Base-by-base conservation (phyloP, 2,329 filamentous ascomycete genomes). In the Paecilomyces niveus region DNA sequence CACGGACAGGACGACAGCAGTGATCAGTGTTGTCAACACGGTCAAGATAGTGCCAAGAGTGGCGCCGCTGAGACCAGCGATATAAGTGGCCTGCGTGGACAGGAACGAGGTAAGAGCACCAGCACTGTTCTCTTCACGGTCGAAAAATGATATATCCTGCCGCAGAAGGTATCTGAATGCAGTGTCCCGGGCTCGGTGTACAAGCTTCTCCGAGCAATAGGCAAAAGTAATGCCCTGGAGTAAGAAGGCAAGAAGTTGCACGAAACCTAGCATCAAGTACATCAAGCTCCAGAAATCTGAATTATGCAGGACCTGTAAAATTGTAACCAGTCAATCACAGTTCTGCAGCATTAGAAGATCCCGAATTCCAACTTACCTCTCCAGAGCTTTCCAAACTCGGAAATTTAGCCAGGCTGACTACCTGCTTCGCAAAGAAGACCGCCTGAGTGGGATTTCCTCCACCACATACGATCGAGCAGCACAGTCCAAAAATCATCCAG, bases 101-200 rank as follows among this genome's bases (percentile, higher is more conserved):
- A 97, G 79, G 76, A 96, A 94, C 0, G 89, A 90, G 0, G 92
- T 96, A 65, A 99, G 78, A 0, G 92, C 89, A 63, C 94, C 94
- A 6, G 91, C 87, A 6, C 89, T 92, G 72, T 97, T 96, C 72
- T 94, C 89, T 62, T 95, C 90, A 51, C 81, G 82, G 73, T 97
- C 94, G 66, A 97, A 99, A 74, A 92, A 97, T 29, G 86, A 80
- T 59, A 97, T 92, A 62, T 97, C 94, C 74, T 97, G 93, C 63
- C 92, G 89, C 55, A 97, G 84, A 29, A 29, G 26, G 3, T 29
- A 29, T 29, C 26, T 29, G 26, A 29, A 29, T 29, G 26, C 78
- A 97, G 91, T 24, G 88, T 82, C 32, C 92, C 94, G 85, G 1
- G 93, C 90, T 21, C 91, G 86, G 70, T 90, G 89, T 57, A 97